phyloP scores from a whole-genome alignment of 768 basidiomycete species.

The Lyophyllum atratum region DNA sequence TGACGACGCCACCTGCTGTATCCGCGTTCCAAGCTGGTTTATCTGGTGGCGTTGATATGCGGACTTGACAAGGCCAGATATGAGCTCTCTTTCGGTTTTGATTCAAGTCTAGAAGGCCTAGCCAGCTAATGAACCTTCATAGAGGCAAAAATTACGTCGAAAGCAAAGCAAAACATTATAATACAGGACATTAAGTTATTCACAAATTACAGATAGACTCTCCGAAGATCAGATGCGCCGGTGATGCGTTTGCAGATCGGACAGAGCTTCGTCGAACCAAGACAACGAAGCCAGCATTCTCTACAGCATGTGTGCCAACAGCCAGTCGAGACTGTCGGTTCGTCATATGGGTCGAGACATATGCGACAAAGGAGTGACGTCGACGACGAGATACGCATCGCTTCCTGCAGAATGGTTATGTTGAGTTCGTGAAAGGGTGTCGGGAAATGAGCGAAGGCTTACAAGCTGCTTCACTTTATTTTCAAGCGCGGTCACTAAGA shows the following conservation, averaged over 20 bases:
- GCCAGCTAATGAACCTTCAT: slow-evolving; percentile 11
- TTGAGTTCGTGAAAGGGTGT: neutral
- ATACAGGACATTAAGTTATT: slow-evolving; percentile 1
- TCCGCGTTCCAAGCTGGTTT: slow-evolving; percentile 56
- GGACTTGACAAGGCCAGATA: slow-evolving; percentile 88
- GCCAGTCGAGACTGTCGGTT: slow-evolving; percentile 79
- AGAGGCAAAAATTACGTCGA: neutral
- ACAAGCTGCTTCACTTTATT: slow-evolving; percentile 62
- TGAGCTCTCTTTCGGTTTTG: slow-evolving; percentile 45
- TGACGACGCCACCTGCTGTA: slow-evolving; percentile 38
- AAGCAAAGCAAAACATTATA: slow-evolving; percentile 3
- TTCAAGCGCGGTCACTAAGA: slow-evolving; percentile 57
- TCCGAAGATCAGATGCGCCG: slow-evolving; percentile 68
- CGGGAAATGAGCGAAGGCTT: slow-evolving; percentile 16
- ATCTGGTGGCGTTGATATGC: slow-evolving; percentile 43
- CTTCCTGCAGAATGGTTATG: slow-evolving; percentile 38
- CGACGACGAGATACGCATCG: slow-evolving; percentile 39
- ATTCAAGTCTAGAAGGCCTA: neutral
- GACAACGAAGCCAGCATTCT: slow-evolving; percentile 83
- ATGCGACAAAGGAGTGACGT: slow-evolving; percentile 65
- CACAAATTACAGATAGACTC: slow-evolving; percentile 62
- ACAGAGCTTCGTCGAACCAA: slow-evolving; percentile 80
- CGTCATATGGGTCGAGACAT: slow-evolving; percentile 75
- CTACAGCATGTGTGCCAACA: slow-evolving; percentile 89
- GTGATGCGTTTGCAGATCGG: slow-evolving; percentile 90